These are phyloP conservation scores for Hyaloscypha finlandica DNA, from an alignment of 495 filamentous ascomycete species.

Conservation along the genomic window DNA sequence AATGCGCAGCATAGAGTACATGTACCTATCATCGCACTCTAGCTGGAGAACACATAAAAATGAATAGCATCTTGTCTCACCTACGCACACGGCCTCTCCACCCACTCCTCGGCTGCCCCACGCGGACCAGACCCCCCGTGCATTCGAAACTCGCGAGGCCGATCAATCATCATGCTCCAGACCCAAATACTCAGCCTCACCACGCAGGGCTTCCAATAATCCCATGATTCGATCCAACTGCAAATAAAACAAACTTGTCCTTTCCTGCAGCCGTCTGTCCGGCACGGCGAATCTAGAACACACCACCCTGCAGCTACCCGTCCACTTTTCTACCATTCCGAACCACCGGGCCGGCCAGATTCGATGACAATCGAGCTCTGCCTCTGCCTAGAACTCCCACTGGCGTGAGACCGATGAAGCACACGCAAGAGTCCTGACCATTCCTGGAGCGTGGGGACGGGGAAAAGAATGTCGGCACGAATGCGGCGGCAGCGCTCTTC, in stretches of 20 bases:
- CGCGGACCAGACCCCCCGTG: background rate
- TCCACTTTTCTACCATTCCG: background rate
- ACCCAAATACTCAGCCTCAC: slow-evolving; percentile 21
- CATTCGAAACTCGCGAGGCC: slow-evolving; percentile 20
- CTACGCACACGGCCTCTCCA: background rate
- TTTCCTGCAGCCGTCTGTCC: background rate
- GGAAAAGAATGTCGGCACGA: slow-evolving; percentile 44
- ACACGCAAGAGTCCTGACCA: slow-evolving; percentile 7
- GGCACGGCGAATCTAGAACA: background rate
- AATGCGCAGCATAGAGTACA: too few species aligned
- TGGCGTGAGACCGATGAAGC: slow-evolving; percentile 31
- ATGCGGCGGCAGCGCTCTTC: slow-evolving; percentile 62
- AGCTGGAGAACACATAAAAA: too few species aligned
- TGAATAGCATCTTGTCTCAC: background rate
- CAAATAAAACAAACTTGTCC: background rate
- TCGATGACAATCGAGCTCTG: slow-evolving; percentile 38
- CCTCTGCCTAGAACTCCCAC: slow-evolving; percentile 37
- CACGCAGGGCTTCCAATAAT: slow-evolving; percentile 8
- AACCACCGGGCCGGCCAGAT: background rate
- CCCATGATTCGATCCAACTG: background rate
- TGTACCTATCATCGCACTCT: background rate
- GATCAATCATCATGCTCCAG: slow-evolving; percentile 1
- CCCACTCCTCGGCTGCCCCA: background rate
- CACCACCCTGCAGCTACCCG: background rate
- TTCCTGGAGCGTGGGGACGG: slow-evolving; percentile 22